Conservation (phyloP, 768 basidiomycete species). For the Podaxis rugospora region DNA sequence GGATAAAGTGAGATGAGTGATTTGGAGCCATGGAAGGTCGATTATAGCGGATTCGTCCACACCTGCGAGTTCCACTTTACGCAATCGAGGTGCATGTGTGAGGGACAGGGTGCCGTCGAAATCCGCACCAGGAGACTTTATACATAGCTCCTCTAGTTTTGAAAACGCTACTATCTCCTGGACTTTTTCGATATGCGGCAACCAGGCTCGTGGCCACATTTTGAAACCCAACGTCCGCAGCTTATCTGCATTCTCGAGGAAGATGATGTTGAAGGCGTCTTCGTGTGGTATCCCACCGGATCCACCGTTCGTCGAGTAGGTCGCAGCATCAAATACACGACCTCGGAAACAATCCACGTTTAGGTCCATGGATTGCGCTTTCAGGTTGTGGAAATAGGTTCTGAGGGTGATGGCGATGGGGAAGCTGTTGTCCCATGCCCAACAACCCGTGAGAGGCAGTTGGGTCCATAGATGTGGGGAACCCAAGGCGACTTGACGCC, state of each 20-base stretch:
- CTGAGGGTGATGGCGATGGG: background rate
- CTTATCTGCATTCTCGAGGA: background rate
- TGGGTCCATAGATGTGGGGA: too few relatives aligned
- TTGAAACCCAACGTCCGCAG: background rate
- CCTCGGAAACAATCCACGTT: background rate
- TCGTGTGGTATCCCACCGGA: background rate
- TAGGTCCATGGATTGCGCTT: background rate
- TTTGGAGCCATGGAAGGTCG: background rate
- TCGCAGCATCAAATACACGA: background rate
- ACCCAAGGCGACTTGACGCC: too few relatives aligned
- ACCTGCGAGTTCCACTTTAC: background rate
- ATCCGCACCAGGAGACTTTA: background rate
- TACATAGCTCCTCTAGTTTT: background rate
- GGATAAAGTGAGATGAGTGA: background rate
- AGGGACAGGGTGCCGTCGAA: background rate
- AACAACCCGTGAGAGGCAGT: too few relatives aligned
- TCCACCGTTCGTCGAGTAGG: background rate
- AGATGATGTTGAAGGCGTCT: background rate
- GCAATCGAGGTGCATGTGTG: background rate
- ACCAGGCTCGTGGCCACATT: background rate
- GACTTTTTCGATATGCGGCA: too few relatives aligned
- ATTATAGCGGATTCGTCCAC: background rate
- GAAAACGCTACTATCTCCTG: background rate
- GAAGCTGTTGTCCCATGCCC: too few relatives aligned
- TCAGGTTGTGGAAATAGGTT: background rate